These are phyloP conservation scores for Fraxinus platypoda DNA, from an alignment of 305 asterid species.

Conservation along the genomic window DNA sequence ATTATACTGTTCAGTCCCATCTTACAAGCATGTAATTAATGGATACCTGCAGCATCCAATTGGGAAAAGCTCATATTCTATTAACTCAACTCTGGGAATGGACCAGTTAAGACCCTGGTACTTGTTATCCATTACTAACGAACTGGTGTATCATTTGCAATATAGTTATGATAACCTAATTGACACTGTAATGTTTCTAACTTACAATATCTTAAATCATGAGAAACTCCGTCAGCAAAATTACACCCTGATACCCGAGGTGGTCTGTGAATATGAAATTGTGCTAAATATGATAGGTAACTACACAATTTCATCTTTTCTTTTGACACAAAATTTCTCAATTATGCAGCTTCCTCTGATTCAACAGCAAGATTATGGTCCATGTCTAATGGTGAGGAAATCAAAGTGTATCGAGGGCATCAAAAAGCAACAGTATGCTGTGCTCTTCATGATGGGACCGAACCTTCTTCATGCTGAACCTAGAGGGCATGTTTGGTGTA, in stretches of 20 bases:
- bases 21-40: neutral
- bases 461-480: constrained; percentile 43
- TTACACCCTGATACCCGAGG: neutral
- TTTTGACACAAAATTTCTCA: neutral
- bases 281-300: neutral
- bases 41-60: neutral
- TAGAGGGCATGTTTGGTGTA: neutral
- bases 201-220: neutral
- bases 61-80: neutral
- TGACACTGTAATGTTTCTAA: neutral
- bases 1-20: neutral
- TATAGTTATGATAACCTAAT: neutral
- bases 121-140: neutral
- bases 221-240: neutral
- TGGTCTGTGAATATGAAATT: neutral
- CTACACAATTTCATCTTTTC: neutral
- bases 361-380: constrained; percentile 90
- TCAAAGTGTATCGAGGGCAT: constrained; percentile 83
- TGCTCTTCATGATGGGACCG: constrained; percentile 95
- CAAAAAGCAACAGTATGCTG: constrained; percentile 93
- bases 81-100: neutral
- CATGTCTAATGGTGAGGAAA: constrained; percentile 72
- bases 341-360: constrained; percentile 85
- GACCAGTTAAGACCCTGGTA: neutral
- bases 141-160: neutral